These are phyloP conservation scores for Yamadazyma phyllophila DNA, from an alignment of 805 yeast genomes.

Conservation along the genomic window DNA sequence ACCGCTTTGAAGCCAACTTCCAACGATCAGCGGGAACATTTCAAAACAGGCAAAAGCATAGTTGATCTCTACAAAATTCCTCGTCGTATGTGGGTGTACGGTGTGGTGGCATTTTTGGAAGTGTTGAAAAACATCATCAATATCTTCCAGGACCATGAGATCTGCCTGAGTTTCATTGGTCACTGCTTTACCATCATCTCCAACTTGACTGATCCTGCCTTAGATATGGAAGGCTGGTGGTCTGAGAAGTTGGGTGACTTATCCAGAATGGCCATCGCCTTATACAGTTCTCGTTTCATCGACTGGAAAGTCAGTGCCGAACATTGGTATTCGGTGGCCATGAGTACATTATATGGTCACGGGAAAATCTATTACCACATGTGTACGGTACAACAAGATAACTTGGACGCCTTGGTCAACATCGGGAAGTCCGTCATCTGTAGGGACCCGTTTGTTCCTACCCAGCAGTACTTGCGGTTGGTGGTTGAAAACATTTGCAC, in stretches of 20 bases:
- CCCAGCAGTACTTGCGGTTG: constrained; percentile 71
- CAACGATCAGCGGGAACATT: constrained; percentile 37
- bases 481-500: constrained; percentile 77
- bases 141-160: constrained; percentile 73
- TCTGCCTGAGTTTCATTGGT: constrained; percentile 70
- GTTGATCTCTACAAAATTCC: constrained; percentile 77
- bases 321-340: constrained; percentile 75
- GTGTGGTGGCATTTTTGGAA: constrained; percentile 76
- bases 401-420: constrained; percentile 73
- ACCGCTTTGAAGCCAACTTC: constrained; percentile 66
- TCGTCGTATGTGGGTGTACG: constrained; percentile 81
- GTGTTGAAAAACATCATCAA: constrained; percentile 72
- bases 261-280: constrained; percentile 83
- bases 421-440: constrained; percentile 78
- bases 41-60: constrained; percentile 73
- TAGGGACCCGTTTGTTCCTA: constrained; percentile 81
- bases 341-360: constrained; percentile 73
- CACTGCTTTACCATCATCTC: constrained; percentile 65
- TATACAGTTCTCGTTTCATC: constrained; percentile 73
- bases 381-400: constrained; percentile 80
- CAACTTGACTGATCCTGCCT: constrained; percentile 51
- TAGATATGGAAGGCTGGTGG: constrained; percentile 74
- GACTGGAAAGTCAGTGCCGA: constrained; percentile 86
- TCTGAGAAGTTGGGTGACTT: constrained; percentile 82
- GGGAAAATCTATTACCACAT: constrained; percentile 86